Evolutionary conservation across 371 early-diverging fungal species (phyloP), one percentile per base, ranked within the genome.

Genomic region (Haplosporangium sp.): DNA sequence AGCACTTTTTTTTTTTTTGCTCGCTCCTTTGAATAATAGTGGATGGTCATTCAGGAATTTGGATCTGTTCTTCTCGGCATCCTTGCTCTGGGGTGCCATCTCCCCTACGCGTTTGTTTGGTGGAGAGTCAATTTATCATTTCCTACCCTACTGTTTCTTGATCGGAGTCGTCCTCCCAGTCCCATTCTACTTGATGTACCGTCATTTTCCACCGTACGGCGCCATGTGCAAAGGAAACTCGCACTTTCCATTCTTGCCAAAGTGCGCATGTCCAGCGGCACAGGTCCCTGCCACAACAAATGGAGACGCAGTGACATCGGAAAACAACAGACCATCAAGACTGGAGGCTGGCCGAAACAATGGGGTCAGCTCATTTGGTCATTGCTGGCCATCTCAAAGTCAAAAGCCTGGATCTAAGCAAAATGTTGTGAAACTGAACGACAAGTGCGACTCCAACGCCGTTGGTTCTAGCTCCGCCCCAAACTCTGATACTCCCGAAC

Each of bases 31-130:
- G 9, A 1, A 10, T 36, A 40, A 47, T 55, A 73, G 75, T 69
- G 75, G 75, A 13, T 82, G 82, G 81, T 70, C 81, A 2, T 67
- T 76, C 47, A 57, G 66, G 21, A 76, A 66, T 55, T 37, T 80
- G 38, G 69, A 83, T 53, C 65, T 73, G 10, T 83, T 84, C 55
- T 72, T 83, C 53, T 77, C 76, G 3, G 82, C 84, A 2, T 71
- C 83, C 6, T 65, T 84, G 14, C 67, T 83, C n/a, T 93, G 91
- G 93, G 94, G 94, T 21, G 86, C 90, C 13, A 86, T 94, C 37
- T 93, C 93, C 1, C 94, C 95, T 4, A 59, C 73, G 20, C 82
- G 81, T 6, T 85, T 91, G 82, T 94, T 93, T 74, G 91, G 90
- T 9, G 81, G 79, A 6, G 82, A 61, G 1, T 87, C 90, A 1